Evolutionary conservation across 257 asterid genomes (phyloP), one percentile per base, ranked within the genome.

Genomic region (Solanum paucissectum): DNA sequence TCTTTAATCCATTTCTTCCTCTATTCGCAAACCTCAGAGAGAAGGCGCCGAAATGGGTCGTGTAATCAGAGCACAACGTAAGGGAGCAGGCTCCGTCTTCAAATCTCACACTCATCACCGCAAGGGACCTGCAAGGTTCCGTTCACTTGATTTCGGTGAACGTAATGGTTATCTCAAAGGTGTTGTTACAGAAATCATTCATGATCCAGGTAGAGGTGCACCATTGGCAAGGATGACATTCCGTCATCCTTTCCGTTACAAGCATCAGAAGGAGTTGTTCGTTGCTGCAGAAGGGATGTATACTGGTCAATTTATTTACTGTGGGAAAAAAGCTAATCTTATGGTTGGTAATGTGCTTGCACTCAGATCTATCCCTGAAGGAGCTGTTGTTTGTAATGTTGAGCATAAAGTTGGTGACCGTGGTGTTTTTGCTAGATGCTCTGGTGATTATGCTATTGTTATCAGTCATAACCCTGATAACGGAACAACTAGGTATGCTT

Each of bases 261-360:
- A 93, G 91, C 95, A 93, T 89, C 95, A 93, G 92, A 93, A 93
- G 90, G 94, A 93, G 90, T 93, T 93, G 36, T 91, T 93, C 88
- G 92, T 93, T 69, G 94, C 94, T 86, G 93, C 95, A 52, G 95
- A 93, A 89, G 95, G 95, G 0, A 90, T 92, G 86, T 93, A 91
- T 89, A 93, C 95, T 38, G 94, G 95, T 4, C 94, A 91, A 85
- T 93, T 93, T 58, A 73, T 93, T 14, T 93, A 90, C 91, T 91
- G 94, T 37, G 95, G 95, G 2, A 93, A 93, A 88, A 93, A 93
- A 91, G 95, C 94, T 1, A 92, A 93, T 46, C 89, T 90, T 4
- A 90, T 91, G 37, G 95, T 93, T 40, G 95, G 94, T 2, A 93
- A 91, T 83, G 94, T 91, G 9, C 66, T 93, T 75, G 94, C 94